Percentiles rank a stretch among this genome's conserved stretches.
Conservation (phyloP, 1,284 basidiomycete genomes). For the Leccinum subrobustum region DNA sequence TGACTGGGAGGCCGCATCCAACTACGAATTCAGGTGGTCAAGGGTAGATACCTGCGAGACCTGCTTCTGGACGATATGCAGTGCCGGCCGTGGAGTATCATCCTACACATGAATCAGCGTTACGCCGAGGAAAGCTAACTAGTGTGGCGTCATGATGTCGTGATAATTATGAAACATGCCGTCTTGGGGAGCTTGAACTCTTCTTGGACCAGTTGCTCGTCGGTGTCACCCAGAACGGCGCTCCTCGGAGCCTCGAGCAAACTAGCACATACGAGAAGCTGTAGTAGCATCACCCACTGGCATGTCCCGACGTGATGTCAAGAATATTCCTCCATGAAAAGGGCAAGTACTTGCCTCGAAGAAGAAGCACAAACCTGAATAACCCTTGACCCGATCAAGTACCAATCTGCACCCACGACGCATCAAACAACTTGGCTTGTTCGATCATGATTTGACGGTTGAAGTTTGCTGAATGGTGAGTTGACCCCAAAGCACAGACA, state of each 20-base stretch:
- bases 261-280: not conserved
- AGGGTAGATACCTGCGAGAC: conserved; percentile 39
- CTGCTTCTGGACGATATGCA: conserved; percentile 47
- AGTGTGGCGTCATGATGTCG: conserved; percentile 34
- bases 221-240: not conserved
- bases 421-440: not conserved
- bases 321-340: not conserved
- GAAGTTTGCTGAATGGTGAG: not conserved
- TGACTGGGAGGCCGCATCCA: conserved; percentile 60
- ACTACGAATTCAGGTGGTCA: conserved; percentile 55
- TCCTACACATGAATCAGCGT: conserved; percentile 36
- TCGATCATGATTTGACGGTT: not conserved
- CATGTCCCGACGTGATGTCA: not conserved
- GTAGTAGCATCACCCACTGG: conserved; percentile 8
- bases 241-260: not conserved
- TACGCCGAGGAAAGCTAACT: not conserved
- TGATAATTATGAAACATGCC: conserved; percentile 45
- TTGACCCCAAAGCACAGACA: not conserved
- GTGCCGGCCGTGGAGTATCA: conserved; percentile 47
- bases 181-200: conserved; percentile 47
- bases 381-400: not conserved
- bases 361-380: not conserved
- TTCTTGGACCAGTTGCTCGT: conserved; percentile 23
- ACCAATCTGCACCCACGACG: not conserved
- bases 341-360: not conserved